A percentile compares a stretch with the other conserved stretches of the same genome.
phyloP scores from a whole-genome alignment of 2,329 filamentous ascomycete species.

The Claviceps purpurea region DNA sequence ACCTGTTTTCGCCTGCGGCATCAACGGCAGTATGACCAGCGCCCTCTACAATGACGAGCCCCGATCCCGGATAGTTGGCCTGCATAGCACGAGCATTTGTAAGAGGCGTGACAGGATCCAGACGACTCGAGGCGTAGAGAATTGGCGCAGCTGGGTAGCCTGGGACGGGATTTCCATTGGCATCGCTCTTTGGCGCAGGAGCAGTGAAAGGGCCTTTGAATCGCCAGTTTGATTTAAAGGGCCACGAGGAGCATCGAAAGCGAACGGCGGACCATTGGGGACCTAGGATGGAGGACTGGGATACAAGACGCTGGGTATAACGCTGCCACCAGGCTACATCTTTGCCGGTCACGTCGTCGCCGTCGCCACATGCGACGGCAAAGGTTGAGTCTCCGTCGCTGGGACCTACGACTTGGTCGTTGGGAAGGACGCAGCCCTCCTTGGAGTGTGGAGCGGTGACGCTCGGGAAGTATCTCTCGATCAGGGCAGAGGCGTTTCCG shows the following conservation, averaged over 20 bases:
- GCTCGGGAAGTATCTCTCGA: background rate
- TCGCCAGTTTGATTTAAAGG: conserved; percentile 19
- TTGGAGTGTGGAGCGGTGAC: background rate
- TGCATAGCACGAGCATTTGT: conserved; percentile 19
- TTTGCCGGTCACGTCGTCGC: conserved; percentile 7
- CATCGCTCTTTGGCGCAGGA: conserved; percentile 6
- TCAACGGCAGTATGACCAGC: conserved; percentile 16
- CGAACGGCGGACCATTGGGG: conserved; percentile 14
- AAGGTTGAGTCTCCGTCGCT: background rate
- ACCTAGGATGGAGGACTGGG: conserved; percentile 15
- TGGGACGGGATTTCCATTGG: background rate
- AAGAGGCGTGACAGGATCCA: conserved; percentile 29
- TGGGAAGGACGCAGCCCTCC: background rate
- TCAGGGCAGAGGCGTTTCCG: background rate
- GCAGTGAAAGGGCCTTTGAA: conserved; percentile 15
- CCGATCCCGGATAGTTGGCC: conserved; percentile 14
- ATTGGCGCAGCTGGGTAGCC: conserved; percentile 14
- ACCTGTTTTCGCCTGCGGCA: conserved; percentile 6
- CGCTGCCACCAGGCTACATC: conserved; percentile 10
- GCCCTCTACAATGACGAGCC: conserved; percentile 17
- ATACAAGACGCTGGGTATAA: conserved; percentile 10
- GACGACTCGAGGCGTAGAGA: conserved; percentile 24
- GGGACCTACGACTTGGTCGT: background rate
- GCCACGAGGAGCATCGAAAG: conserved; percentile 20
- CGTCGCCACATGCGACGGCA: conserved; percentile 10